Evolutionary conservation across 1,284 basidiomycete genomes (phyloP).

Genomic region (Irpex sp.): DNA sequence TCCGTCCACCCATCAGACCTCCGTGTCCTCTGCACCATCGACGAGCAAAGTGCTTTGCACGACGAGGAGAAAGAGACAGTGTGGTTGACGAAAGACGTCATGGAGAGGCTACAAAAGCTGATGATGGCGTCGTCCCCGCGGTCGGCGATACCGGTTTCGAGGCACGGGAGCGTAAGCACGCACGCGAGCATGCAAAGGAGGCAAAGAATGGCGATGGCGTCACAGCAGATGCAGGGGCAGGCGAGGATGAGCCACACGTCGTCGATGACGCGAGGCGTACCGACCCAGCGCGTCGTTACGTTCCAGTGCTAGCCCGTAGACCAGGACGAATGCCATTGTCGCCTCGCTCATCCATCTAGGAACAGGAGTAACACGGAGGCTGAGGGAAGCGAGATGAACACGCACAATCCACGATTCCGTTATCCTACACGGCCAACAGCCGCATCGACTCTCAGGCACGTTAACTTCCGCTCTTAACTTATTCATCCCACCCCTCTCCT

Average conservation of each 20-base stretch:
- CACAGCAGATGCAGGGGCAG: no score
- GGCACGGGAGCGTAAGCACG: no score
- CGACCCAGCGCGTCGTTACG: no score
- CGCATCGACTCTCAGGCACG: background rate
- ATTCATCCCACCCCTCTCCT: background rate
- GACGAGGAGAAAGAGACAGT: conserved; percentile 63
- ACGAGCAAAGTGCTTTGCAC: conserved; percentile 45
- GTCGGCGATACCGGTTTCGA: background rate
- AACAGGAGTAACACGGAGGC: no score
- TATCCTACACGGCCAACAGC: background rate
- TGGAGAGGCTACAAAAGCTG: conserved; percentile 44
- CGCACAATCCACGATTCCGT: background rate
- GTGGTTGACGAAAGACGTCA: conserved; percentile 55
- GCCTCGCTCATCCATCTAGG: no score
- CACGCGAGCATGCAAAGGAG: no score
- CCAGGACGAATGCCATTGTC: no score
- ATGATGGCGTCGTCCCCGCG: background rate
- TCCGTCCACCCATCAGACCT: conserved; percentile 41
- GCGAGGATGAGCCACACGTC: no score
- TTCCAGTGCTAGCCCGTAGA: no score
- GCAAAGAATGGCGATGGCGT: no score
- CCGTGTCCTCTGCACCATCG: conserved; percentile 50
- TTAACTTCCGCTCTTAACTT: background rate
- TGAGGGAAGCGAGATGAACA: background rate
- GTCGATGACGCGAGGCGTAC: no score